Conservation (phyloP, 163 green algal species). For the Chloromonas sp. region DNA sequence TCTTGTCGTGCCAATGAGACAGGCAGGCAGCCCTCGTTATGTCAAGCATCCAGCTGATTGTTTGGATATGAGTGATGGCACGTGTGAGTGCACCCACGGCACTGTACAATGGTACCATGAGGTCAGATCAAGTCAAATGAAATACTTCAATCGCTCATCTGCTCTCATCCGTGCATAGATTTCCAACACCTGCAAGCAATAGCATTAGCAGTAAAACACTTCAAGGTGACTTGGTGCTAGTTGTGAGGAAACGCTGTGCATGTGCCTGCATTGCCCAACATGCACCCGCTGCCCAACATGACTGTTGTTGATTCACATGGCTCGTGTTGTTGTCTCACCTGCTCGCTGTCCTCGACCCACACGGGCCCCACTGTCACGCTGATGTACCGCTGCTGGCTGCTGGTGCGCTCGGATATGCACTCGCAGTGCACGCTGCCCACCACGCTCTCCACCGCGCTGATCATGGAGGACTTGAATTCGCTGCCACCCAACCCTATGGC, state of each 20-base stretch:
- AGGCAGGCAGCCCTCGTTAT: no score
- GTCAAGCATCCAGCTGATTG: no score
- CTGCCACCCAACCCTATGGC: background rate
- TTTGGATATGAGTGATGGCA: no score
- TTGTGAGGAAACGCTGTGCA: background rate
- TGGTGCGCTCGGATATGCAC: background rate
- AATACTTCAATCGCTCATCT: background rate
- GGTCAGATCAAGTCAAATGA: background rate
- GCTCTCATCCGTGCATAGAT: background rate
- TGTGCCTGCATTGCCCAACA: background rate
- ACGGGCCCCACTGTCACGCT: slow-evolving; percentile 23
- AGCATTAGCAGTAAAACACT: no score
- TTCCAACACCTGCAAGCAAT: background rate
- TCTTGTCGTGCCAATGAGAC: no score
- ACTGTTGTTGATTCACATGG: background rate
- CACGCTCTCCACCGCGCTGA: background rate
- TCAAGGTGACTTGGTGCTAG: background rate
- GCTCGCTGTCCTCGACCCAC: slow-evolving; percentile 31
- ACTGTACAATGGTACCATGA: no score
- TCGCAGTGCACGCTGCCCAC: slow-evolving; percentile 4
- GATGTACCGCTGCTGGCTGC: background rate
- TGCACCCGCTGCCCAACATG: background rate
- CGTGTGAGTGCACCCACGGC: no score
- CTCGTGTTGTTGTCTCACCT: slow-evolving; percentile 12
- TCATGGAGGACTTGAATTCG: background rate